Conservation (phyloP, 1,284 basidiomycete species). For the Exobasidium cylindrosporum region DNA sequence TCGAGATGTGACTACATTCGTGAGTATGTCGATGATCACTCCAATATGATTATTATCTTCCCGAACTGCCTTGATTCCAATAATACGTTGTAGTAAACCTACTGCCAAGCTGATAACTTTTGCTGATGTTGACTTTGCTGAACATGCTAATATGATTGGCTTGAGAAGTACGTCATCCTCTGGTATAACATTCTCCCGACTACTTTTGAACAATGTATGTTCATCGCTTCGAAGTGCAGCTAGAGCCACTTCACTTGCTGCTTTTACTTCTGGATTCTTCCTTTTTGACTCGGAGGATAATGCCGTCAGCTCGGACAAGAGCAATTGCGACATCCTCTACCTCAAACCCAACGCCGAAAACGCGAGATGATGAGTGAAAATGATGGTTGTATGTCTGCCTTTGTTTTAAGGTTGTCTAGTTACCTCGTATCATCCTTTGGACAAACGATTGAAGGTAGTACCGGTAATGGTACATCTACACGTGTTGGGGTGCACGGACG, state of each 20-base stretch:
- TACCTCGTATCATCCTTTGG: too few relatives aligned
- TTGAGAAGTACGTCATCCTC: conserved; percentile 66
- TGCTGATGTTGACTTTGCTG: conserved; percentile 71
- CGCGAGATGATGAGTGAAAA: too few relatives aligned
- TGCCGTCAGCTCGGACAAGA: conserved; percentile 47
- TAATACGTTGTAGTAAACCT: conserved; percentile 84
- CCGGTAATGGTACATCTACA: too few relatives aligned
- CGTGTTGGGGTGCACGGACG: too few relatives aligned
- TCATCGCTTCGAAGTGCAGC: conserved; percentile 28
- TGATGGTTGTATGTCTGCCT: too few relatives aligned
- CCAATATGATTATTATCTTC: conserved; percentile 39
- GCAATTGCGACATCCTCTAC: conserved; percentile 19
- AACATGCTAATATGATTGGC: conserved; percentile 90
- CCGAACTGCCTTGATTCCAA: conserved; percentile 79
- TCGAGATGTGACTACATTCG: conserved; percentile 24
- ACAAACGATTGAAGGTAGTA: too few relatives aligned
- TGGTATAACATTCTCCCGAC: not conserved
- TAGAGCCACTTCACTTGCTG: conserved; percentile 38
- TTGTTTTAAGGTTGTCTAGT: too few relatives aligned
- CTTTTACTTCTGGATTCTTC: conserved; percentile 50
- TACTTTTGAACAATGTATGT: not conserved
- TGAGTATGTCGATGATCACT: conserved; percentile 38
- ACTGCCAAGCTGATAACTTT: conserved; percentile 91
- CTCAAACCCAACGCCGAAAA: too few relatives aligned
- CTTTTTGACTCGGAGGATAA: conserved; percentile 49